These are phyloP conservation scores for Tolypocladium amazonense DNA, from an alignment of 2,329 filamentous ascomycete genomes.

Conservation along the genomic window DNA sequence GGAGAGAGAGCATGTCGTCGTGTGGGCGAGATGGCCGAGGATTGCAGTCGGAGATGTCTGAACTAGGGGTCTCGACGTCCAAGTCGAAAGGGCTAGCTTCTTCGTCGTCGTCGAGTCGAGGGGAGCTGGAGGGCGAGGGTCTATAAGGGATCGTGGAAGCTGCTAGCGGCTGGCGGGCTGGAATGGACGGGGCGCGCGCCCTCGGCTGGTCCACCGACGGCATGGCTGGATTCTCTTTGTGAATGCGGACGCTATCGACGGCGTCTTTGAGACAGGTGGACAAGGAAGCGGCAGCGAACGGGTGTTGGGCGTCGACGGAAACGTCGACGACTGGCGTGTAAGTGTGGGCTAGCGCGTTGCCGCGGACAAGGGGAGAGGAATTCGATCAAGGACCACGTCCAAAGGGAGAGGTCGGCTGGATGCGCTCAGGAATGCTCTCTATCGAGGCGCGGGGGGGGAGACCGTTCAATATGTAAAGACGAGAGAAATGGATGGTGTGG, in stretches of 20 bases:
- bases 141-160: slow-evolving; percentile 8
- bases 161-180: slow-evolving; percentile 4
- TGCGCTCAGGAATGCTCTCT: slow-evolving; percentile 7
- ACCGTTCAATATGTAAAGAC: neutral
- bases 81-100: neutral
- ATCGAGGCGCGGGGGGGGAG: neutral
- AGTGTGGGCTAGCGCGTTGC: slow-evolving; percentile 1
- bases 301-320: neutral
- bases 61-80: neutral
- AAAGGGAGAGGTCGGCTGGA: slow-evolving; percentile 5
- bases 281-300: neutral
- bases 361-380: slow-evolving; percentile 6
- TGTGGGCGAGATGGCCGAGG: neutral
- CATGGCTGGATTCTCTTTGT: slow-evolving; percentile 4
- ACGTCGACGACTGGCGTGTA: neutral
- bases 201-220: slow-evolving; percentile 6
- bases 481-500: slow-evolving; percentile 2
- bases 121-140: slow-evolving; percentile 8
- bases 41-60: neutral
- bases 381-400: slow-evolving; percentile 5
- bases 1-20: slow-evolving; percentile 18
- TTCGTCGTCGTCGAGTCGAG: neutral
- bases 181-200: slow-evolving; percentile 8
- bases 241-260: neutral
- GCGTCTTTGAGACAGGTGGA: neutral